Evolutionary conservation across 345 rosid genomes (phyloP).

Genomic region (Gossypium turneri): DNA sequence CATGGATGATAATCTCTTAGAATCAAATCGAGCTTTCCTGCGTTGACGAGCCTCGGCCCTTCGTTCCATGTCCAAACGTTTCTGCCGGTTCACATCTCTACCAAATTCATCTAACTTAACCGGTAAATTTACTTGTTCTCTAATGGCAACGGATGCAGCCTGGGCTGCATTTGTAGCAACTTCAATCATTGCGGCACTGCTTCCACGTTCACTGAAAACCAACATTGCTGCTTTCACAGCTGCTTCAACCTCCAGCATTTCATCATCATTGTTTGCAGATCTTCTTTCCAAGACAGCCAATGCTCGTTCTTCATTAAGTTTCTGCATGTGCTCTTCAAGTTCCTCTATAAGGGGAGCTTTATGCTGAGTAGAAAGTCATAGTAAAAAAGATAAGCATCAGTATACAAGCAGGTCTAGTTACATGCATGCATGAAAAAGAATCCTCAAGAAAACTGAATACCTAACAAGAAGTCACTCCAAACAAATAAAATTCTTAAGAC

Average conservation of each 20-base stretch:
- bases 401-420: neutral
- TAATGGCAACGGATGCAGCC: constrained; percentile 63
- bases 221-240: constrained; percentile 78
- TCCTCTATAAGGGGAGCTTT: constrained; percentile 88
- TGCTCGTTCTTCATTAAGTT: constrained; percentile 73
- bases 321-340: constrained; percentile 83
- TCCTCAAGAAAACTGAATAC: constrained; percentile 7
- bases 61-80: constrained; percentile 67
- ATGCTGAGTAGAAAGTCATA: constrained; percentile 39
- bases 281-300: constrained; percentile 70
- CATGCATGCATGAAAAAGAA: neutral
- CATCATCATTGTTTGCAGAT: constrained; percentile 75
- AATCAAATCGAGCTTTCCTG: constrained; percentile 67
- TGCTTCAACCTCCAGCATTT: constrained; percentile 75
- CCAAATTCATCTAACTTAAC: constrained; percentile 92
- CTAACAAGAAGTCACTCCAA: neutral
- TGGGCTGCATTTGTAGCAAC: constrained; percentile 72
- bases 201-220: constrained; percentile 60
- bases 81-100: constrained; percentile 82
- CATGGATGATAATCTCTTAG: constrained; percentile 63
- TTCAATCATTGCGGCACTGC: constrained; percentile 49
- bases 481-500: neutral
- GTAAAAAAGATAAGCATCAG: constrained; percentile 5
- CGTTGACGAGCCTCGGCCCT: constrained; percentile 83
- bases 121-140: constrained; percentile 54